Evolutionary conservation across 192 early-diverging fungal species (phyloP).

Genomic region (Entomortierella chlamydospora): DNA sequence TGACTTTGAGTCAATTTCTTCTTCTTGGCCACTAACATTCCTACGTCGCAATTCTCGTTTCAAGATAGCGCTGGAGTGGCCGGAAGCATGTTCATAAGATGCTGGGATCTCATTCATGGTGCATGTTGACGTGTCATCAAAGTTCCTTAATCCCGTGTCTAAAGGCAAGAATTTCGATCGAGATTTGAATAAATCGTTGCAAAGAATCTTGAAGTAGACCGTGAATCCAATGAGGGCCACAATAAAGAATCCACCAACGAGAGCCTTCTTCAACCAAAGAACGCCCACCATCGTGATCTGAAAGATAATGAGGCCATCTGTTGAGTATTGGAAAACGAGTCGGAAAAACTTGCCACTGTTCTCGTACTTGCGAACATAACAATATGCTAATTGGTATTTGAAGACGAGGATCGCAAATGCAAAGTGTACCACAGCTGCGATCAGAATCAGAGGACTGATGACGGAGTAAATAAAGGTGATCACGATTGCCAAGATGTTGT

Average conservation of each 20-base stretch:
- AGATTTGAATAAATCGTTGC: constrained; percentile 56
- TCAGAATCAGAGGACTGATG: constrained; percentile 68
- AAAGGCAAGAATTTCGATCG: constrained; percentile 59
- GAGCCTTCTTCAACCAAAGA: constrained; percentile 62
- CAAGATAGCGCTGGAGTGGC: constrained; percentile 14
- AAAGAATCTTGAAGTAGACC: constrained; percentile 58
- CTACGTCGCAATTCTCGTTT: background rate
- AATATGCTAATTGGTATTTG: constrained; percentile 72
- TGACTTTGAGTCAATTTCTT: background rate
- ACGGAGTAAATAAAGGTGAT: constrained; percentile 70
- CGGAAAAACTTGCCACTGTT: constrained; percentile 65
- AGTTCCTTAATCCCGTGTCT: constrained; percentile 43
- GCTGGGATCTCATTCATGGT: constrained; percentile 34
- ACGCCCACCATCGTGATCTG: constrained; percentile 68
- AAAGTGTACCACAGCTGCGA: constrained; percentile 66
- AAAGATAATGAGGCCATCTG: constrained; percentile 68
- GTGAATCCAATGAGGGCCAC: constrained; percentile 62
- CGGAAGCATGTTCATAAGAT: background rate
- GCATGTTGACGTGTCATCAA: constrained; percentile 36
- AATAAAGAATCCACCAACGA: constrained; percentile 53
- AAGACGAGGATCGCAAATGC: constrained; percentile 64
- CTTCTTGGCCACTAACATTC: background rate
- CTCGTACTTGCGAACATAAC: constrained; percentile 71
- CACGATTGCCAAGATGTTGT: constrained; percentile 70
- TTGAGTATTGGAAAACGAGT: constrained; percentile 65